Base-by-base conservation (phyloP, 768 basidiomycete species). In the Russula abietina region DNA sequence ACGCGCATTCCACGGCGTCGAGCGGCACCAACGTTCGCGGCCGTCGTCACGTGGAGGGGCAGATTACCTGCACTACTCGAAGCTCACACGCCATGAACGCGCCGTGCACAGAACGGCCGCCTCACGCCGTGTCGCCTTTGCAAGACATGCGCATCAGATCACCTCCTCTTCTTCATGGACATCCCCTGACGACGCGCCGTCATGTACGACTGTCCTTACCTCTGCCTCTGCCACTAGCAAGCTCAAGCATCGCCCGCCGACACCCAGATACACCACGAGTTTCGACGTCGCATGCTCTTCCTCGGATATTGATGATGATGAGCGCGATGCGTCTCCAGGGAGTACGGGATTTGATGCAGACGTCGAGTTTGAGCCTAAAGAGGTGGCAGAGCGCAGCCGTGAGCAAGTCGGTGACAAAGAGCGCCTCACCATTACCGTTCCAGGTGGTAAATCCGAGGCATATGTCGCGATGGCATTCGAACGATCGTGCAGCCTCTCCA, bases 381-480 rank as follows among this genome's bases (percentile, higher is more conserved):
- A 39, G 10, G n/a, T n/a, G 33, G 32, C 24, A 52, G 14, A 24
- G 19, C 41, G 33, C 49, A 14, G n/a, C 45, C 24, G 7, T 36
- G 26, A 38, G 39, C 43, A 32, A 24, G 48, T 14, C 2, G 19
- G 26, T n/a, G n/a, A 54, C 32, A 60, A 33, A 16, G 62, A 64
- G 16, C 63, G 63, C 49, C 63, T 64, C 19, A 64, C 53, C 8
- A 64, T 64, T 32, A 24, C 51, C 8, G 58, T 64, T 19, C 63
- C 63, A 3, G 63, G 63, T 10, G 63, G 63, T n/a, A 64, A 64
- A 50, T 64, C 63, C 8, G 63, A 64, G 32, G 63, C 63, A 6
- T 64, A 60, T 26, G 57, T 64, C 41, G 53, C 63, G 36, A 59
- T 64, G 63, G 57, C 63, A 1, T 64, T 64, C 26, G 63, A 60